Conservation (phyloP, 495 filamentous ascomycete species). For the Tuber indicum region DNA sequence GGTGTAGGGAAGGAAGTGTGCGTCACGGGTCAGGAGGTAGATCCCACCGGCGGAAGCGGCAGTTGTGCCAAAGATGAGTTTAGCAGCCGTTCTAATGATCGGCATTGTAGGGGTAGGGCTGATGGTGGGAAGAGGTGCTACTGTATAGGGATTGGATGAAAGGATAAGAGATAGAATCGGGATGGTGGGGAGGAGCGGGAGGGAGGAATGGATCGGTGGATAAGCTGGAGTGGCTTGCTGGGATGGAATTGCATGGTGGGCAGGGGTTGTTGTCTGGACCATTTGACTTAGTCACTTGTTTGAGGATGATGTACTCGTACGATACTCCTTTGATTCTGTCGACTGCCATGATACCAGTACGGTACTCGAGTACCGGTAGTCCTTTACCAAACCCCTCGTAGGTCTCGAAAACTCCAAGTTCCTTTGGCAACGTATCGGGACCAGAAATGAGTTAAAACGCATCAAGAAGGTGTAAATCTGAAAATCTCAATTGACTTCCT, state of each 20-base stretch:
- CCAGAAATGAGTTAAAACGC: too few relatives aligned
- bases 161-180: background rate
- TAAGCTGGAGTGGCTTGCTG: background rate
- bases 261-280: too few relatives aligned
- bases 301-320: too few relatives aligned
- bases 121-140: background rate
- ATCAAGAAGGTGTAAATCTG: too few relatives aligned
- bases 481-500: background rate
- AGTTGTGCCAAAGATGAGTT: background rate
- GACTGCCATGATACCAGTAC: too few relatives aligned
- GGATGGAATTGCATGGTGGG: background rate
- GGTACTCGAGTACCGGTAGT: too few relatives aligned
- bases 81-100: background rate
- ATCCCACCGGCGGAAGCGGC: background rate
- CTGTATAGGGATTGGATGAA: slow-evolving; percentile 6
- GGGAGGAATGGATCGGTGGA: background rate
- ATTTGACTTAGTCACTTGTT: too few relatives aligned
- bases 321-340: too few relatives aligned
- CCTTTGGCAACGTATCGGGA: too few relatives aligned
- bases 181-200: slow-evolving; percentile 13
- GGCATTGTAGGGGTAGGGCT: background rate
- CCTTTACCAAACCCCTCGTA: too few relatives aligned
- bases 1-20: background rate
- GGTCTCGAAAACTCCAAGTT: too few relatives aligned
- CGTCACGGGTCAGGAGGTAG: background rate